Conservation (phyloP, 2,329 filamentous ascomycete species). For the Colletotrichum sp. region DNA sequence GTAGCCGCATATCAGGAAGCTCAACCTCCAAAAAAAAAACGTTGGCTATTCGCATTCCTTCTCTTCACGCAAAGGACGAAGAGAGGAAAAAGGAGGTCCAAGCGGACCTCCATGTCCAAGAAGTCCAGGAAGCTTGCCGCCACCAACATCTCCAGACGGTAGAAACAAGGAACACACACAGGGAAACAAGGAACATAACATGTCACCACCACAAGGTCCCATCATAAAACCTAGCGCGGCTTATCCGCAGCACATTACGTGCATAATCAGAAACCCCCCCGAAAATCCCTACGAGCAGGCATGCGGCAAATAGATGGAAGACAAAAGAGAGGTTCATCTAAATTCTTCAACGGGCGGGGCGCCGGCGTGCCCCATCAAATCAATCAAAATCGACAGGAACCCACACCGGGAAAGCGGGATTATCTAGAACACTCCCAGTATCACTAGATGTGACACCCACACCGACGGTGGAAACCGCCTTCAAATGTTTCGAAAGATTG, state of each 20-base stretch:
- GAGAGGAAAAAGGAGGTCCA: neutral
- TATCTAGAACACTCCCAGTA: neutral
- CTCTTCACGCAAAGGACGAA: neutral
- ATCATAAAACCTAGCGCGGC: neutral
- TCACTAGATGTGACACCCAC: neutral
- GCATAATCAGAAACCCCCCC: neutral
- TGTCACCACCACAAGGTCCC: neutral
- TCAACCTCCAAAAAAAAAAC: neutral
- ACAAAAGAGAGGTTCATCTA: neutral
- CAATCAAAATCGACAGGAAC: neutral
- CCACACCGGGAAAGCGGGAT: neutral
- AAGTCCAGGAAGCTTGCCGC: neutral
- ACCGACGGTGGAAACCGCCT: neutral
- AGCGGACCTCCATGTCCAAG: neutral
- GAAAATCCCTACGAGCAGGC: neutral
- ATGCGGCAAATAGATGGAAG: neutral
- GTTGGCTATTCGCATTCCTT: neutral
- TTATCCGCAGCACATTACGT: neutral
- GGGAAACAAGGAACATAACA: neutral
- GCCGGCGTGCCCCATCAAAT: neutral
- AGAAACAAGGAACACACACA: neutral
- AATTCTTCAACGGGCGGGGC: neutral
- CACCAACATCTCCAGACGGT: neutral
- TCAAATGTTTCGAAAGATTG: neutral
- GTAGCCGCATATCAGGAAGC: neutral